These are phyloP conservation scores for Colletotrichum incanum DNA, from an alignment of 2,329 filamentous ascomycete genomes.

Conservation along the genomic window DNA sequence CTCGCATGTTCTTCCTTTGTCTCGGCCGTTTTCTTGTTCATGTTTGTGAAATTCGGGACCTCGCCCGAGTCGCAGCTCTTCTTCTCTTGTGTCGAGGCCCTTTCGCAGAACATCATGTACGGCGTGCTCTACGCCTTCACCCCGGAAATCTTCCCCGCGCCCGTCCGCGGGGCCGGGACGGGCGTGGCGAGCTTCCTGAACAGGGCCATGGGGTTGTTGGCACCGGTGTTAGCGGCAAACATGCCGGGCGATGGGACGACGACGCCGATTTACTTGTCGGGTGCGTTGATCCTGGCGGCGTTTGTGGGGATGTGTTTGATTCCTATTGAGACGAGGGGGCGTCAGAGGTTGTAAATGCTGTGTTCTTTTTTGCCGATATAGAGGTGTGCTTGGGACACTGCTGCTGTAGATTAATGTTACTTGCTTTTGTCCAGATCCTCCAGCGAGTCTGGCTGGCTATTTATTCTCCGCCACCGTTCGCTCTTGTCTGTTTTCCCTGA, in stretches of 20 bases:
- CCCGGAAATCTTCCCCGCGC: conserved; percentile 82
- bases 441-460: not conserved
- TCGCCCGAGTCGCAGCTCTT: conserved; percentile 72
- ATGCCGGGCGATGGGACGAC: conserved; percentile 71
- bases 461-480: too few species aligned
- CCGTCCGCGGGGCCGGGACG: conserved; percentile 79
- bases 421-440: not conserved
- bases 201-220: conserved; percentile 76
- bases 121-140: conserved; percentile 84
- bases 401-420: not conserved
- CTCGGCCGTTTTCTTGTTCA: conserved; percentile 78
- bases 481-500: too few species aligned
- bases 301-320: conserved; percentile 74
- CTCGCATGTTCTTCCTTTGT: conserved; percentile 78
- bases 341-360: conserved; percentile 65
- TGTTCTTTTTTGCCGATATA: not conserved
- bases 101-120: conserved; percentile 84
- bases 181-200: conserved; percentile 82
- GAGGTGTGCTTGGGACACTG: not conserved
- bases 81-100: conserved; percentile 79
- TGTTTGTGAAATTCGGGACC: conserved; percentile 74
- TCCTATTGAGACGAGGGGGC: conserved; percentile 75
- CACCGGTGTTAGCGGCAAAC: conserved; percentile 77
- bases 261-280: conserved; percentile 72
- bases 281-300: conserved; percentile 69